Percentiles rank a stretch among this genome's conserved stretches.
phyloP scores from a whole-genome alignment of 2,329 filamentous ascomycete genomes.

The Apiospora malaysiana region DNA sequence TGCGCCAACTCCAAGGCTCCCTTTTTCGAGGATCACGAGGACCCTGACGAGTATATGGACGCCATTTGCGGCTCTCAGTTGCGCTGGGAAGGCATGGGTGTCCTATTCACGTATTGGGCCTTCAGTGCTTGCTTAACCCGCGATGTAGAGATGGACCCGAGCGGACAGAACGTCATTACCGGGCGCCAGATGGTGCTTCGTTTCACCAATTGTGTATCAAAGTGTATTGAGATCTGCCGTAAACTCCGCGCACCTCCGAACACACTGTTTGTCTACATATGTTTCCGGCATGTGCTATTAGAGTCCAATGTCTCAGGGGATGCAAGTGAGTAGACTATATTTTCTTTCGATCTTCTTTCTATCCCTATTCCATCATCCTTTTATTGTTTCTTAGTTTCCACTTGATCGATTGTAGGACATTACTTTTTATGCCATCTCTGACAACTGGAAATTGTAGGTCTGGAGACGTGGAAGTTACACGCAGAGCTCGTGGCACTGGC shows the following conservation, averaged over 20 bases:
- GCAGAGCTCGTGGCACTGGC: conserved; percentile 44
- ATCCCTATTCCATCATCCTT: too few species aligned
- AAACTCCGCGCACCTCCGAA: conserved; percentile 33
- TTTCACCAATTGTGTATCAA: conserved; percentile 37
- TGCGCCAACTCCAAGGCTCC: conserved; percentile 37
- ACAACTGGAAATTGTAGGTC: conserved; percentile 31
- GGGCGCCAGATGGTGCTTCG: conserved; percentile 28
- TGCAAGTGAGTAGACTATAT: conserved; percentile 41
- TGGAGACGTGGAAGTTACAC: conserved; percentile 45
- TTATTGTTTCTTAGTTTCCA: too few species aligned
- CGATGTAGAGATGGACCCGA: conserved; percentile 24
- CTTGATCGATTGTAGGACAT: not conserved
- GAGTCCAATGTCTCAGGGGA: conserved; percentile 48
- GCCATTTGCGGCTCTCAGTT: conserved; percentile 35
- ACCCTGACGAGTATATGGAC: conserved; percentile 36
- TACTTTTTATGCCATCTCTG: not conserved
- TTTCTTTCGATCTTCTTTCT: not conserved
- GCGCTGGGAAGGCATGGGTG: conserved; percentile 39
- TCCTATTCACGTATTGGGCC: conserved; percentile 32
- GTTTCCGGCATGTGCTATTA: conserved; percentile 41
- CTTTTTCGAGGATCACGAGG: conserved; percentile 33
- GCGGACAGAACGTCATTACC: not conserved
- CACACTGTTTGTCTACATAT: conserved; percentile 45
- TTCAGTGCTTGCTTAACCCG: conserved; percentile 25
- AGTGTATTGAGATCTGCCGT: conserved; percentile 43